Evolutionary conservation across 306 rosid genomes (phyloP).

Genomic region (Prunus fruticosa): DNA sequence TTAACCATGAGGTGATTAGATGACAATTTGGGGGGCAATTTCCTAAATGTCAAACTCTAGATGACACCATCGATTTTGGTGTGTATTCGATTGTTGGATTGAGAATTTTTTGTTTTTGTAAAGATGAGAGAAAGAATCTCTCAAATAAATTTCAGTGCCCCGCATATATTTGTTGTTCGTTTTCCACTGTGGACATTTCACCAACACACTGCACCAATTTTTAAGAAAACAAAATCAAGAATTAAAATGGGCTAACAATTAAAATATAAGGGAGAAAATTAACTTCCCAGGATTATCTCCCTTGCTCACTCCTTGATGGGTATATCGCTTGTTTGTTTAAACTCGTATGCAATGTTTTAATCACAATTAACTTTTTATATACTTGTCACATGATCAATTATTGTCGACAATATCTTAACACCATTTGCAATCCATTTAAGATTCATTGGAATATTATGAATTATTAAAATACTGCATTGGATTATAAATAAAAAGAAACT

Average conservation of each 20-base stretch:
- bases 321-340: background rate
- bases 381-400: background rate
- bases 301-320: background rate
- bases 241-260: background rate
- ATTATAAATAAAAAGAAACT: background rate
- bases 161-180: background rate
- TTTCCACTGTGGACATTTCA: background rate
- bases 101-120: too few relatives aligned
- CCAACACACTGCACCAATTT: background rate
- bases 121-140: background rate
- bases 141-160: background rate
- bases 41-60: background rate
- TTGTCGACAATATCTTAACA: background rate
- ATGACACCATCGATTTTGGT: too few relatives aligned
- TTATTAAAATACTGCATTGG: background rate
- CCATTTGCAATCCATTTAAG: background rate
- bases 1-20: background rate
- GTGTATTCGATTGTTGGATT: background rate
- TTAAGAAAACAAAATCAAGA: background rate
- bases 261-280: background rate
- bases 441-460: background rate
- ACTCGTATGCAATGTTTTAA: background rate
- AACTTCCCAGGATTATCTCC: too few relatives aligned
- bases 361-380: background rate
- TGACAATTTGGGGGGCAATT: background rate